A percentile compares a stretch with the other conserved stretches of the same genome.
Evolutionary conservation across 2,329 filamentous ascomycete species (phyloP).

Genomic region (Fusarium papillatum): DNA sequence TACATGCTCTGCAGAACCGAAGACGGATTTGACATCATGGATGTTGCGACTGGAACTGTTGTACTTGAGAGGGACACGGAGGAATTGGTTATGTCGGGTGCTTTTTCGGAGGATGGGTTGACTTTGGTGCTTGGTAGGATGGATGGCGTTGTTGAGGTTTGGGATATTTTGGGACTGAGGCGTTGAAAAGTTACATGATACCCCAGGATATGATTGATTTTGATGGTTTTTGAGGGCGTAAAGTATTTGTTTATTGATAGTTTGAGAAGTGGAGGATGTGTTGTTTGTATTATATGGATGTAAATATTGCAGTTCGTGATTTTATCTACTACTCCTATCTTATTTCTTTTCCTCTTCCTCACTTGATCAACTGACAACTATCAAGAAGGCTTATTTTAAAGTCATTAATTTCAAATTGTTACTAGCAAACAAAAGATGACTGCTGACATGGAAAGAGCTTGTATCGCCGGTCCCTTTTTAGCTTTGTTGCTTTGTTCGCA

Average conservation of each 20-base stretch:
- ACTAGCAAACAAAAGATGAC: fast-evolving
- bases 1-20: constrained; percentile 57
- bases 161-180: constrained; percentile 44
- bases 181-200: constrained; percentile 36
- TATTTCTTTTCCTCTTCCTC: background rate
- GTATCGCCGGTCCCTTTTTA: too few relatives aligned
- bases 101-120: constrained; percentile 49
- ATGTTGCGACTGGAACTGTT: constrained; percentile 50
- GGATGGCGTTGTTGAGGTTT: constrained; percentile 51
- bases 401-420: background rate
- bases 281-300: background rate
- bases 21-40: constrained; percentile 57
- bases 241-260: background rate
- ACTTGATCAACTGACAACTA: background rate
- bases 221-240: background rate
- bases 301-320: background rate
- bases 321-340: background rate
- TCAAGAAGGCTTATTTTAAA: background rate
- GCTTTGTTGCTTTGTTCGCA: background rate
- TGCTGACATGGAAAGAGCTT: too few relatives aligned
- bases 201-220: constrained; percentile 17
- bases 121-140: constrained; percentile 51
- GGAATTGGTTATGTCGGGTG: constrained; percentile 50
- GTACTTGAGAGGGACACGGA: constrained; percentile 44
- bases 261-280: background rate